Base-by-base conservation (phyloP, 495 filamentous ascomycete species). In the Parmelia sp. region DNA sequence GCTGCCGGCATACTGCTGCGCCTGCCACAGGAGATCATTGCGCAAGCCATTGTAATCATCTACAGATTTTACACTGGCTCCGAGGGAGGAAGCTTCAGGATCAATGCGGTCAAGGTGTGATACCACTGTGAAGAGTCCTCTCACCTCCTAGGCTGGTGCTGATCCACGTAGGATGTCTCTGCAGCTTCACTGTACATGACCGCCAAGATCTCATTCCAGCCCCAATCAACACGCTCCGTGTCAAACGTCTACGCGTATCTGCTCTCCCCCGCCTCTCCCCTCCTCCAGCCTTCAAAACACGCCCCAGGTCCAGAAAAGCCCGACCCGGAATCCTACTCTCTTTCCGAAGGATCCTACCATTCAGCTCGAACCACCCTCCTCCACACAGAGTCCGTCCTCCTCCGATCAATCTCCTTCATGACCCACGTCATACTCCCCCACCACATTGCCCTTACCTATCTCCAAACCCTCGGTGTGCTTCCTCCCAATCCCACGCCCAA, bases 381-480 rank as follows among this genome's bases (percentile, higher is more conserved):
- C 21, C 73, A 81, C 27, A 80, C 84, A 44, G 94, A 98, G 71
- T 82, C 87, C 7, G 80, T 84, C 49, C 84, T 97, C 31, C 81
- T 97, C 0, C 85, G 86, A 62, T 79, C 85, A 0, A 77, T 97
- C 0, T 83, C 87, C 33, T 97, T 96, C 75, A 81, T 93, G 69
- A 90, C 88, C 10, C 89, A 94, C 69, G 87, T 92, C 17, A 83
- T 88, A 2, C 79, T 96, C 1, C 94, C 94, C 0, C 91, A 97
- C 69, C 84, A 89, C 1, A 81, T 97, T n/a, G 89, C 88, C 39
- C 80, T 97, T 60, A 97, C 92, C 7, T 98, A 97, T 75, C 82
- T 97, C 0, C 93, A 97, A 74, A 86, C 94, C 5, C 82, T 98
- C 15, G 89, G 88, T 45, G 89, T 84, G 64, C 78, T 67, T 14